These are phyloP conservation scores for Plasmodium sp. DNA, from an alignment of 169 alveolate species.

Conservation along the genomic window DNA sequence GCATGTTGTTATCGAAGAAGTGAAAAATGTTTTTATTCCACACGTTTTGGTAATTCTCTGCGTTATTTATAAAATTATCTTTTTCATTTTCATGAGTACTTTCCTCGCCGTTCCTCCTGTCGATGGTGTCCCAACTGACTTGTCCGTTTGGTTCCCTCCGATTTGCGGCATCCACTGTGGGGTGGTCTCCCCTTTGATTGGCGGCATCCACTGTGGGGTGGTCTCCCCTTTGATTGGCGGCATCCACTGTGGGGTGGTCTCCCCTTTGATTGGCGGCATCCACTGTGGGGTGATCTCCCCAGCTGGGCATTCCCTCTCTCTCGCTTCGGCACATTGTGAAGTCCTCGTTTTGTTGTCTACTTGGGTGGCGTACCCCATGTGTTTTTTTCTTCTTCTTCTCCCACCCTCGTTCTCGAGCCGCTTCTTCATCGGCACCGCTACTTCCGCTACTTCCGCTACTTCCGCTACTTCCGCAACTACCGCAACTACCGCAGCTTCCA, in stretches of 20 bases:
- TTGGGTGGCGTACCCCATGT: background rate
- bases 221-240: background rate
- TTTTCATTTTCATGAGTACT: background rate
- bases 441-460: background rate
- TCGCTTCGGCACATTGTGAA: background rate
- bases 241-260: background rate
- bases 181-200: background rate
- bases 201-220: background rate
- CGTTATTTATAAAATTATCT: background rate
- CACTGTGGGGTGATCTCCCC: background rate
- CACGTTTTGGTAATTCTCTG: background rate
- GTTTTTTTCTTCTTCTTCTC: background rate
- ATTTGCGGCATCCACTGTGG: background rate
- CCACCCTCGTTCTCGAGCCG: background rate
- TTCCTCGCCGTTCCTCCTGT: background rate
- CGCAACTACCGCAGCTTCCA: background rate
- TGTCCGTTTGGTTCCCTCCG: background rate
- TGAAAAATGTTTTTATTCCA: conserved; percentile 9
- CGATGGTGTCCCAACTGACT: background rate
- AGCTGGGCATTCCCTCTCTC: background rate
- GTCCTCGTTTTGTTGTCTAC: background rate
- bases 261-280: background rate
- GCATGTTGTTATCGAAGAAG: conserved; percentile 57
- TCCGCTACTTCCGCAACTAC: background rate
- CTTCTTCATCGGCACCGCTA: background rate